Base-by-base conservation (phyloP, 495 filamentous ascomycete species). In the Lophiotrema nucula region DNA sequence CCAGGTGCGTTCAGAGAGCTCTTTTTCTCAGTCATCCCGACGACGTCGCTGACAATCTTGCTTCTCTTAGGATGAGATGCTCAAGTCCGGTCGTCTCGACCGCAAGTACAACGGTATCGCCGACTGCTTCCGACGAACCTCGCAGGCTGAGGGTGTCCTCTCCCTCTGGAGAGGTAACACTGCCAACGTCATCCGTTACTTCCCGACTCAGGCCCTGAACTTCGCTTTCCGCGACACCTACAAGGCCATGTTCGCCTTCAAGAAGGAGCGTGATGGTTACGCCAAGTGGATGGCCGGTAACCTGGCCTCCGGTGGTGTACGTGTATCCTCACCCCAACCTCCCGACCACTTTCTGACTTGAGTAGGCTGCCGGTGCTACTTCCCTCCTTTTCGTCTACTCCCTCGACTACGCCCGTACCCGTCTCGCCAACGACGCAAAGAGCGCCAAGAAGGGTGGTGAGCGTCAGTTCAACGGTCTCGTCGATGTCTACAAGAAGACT, bases 171-270 rank as follows among this genome's bases (percentile, higher is more conserved):
- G 93, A 84, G 93, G 93, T 79, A 98, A 98, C 88, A 98, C 93
- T 72, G 93, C 93, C 88, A 98, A 98, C 86, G 93, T 98, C 78
- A 95, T 98, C 82, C 95, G 93, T 86, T 98, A 98, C 84, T 98
- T 98, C 89, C 93, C 93, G 64, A 98, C 93, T 72, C 93, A 98
- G 85, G 93, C 93, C 65, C 81, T 98, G 73, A 98, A 98, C 90
- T 98, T 98, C 75, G 93, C 93, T 72, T 98, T 98, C 93, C 95
- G 95, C 80, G 93, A 98, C 77, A 96, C 92, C 84, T 98, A 96
- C 89, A 98, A 98, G 89, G 81, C 85, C 67, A 96, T 97, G 92
- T 98, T 98, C 87, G 87, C 89, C 74, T 98, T 88, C 88, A 98
- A 97, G 90, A 97, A 97, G 87, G 93, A 98, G 50, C 85, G 87